These are phyloP conservation scores for Cytospora schulzeri DNA, from an alignment of 2,329 filamentous ascomycete genomes.

Conservation along the genomic window DNA sequence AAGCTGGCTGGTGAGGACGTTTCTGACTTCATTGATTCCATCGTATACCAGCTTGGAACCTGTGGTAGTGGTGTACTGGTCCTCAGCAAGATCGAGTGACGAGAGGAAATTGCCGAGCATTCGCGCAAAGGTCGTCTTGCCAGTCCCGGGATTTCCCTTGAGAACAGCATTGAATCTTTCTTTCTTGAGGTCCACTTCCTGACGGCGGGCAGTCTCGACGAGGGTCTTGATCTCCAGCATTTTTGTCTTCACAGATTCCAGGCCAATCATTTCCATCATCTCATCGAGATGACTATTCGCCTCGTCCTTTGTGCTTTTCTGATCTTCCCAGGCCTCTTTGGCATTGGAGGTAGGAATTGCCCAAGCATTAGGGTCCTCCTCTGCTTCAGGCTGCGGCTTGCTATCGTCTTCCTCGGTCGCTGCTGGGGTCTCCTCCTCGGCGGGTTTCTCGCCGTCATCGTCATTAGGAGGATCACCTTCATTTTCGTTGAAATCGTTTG, in stretches of 20 bases:
- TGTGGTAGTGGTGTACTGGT: constrained; percentile 39
- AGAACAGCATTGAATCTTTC: constrained; percentile 65
- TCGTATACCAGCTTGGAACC: constrained; percentile 66
- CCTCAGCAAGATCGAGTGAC: constrained; percentile 7
- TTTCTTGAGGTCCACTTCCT: constrained; percentile 9
- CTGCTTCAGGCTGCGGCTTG: not conserved
- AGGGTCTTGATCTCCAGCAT: constrained; percentile 19
- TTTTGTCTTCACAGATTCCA: constrained; percentile 16
- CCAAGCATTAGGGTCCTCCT: constrained; percentile 11
- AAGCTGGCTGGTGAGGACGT: constrained; percentile 57
- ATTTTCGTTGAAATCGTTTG: not conserved
- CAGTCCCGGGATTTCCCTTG: constrained; percentile 71
- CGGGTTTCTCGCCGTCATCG: not conserved
- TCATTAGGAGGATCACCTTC: not conserved
- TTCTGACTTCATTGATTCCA: constrained; percentile 60
- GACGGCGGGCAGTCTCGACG: constrained; percentile 14
- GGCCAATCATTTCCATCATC: constrained; percentile 14
- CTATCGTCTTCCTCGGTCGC: not conserved
- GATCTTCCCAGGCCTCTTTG: constrained; percentile 13
- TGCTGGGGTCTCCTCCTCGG: not conserved
- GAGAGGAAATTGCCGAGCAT: constrained; percentile 53
- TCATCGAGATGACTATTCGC: constrained; percentile 3
- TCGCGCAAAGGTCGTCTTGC: constrained; percentile 75
- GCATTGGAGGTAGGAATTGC: constrained; percentile 7
- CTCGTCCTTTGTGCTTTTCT: constrained; percentile 5